These are phyloP conservation scores for Aspergillus flavus DNA, from an alignment of 2,329 filamentous ascomycete species.

Conservation along the genomic window DNA sequence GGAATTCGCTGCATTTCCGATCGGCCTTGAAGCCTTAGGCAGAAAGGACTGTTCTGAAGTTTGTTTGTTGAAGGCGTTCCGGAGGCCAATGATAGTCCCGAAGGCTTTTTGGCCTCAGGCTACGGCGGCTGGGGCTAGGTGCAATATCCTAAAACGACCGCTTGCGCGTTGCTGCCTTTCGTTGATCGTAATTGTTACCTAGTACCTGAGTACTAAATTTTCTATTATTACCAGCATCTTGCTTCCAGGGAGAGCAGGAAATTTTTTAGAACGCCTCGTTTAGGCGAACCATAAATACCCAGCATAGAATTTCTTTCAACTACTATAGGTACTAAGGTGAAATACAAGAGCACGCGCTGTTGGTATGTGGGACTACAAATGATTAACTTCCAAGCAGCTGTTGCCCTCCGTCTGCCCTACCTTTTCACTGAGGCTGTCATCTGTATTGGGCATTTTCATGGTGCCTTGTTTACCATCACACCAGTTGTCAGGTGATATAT, in stretches of 20 bases:
- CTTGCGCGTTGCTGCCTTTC: conserved; percentile 12
- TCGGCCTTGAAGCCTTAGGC: conserved; percentile 8
- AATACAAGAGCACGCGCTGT: background rate
- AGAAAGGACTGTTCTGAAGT: background rate
- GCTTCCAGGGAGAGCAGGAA: background rate
- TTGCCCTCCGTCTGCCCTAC: background rate
- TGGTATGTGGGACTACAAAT: background rate
- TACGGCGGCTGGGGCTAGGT: background rate
- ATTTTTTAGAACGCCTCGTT: background rate
- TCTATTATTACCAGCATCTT: background rate
- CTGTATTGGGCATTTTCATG: background rate
- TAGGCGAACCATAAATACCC: background rate
- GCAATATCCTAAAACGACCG: conserved; percentile 15
- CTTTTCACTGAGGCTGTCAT: background rate
- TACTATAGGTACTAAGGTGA: background rate
- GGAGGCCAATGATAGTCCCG: background rate
- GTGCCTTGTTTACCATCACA: conserved; percentile 2
- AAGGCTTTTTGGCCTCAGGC: background rate
- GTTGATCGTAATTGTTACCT: background rate
- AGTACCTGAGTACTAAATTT: background rate
- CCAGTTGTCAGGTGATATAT: conserved; percentile 7
- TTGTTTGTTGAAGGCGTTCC: background rate
- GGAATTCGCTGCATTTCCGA: conserved; percentile 9
- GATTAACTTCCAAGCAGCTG: background rate
- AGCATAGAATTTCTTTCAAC: background rate